Evolutionary conservation across 2,329 filamentous ascomycete species (phyloP).

Genomic region (Ceratocystis smalleyi): DNA sequence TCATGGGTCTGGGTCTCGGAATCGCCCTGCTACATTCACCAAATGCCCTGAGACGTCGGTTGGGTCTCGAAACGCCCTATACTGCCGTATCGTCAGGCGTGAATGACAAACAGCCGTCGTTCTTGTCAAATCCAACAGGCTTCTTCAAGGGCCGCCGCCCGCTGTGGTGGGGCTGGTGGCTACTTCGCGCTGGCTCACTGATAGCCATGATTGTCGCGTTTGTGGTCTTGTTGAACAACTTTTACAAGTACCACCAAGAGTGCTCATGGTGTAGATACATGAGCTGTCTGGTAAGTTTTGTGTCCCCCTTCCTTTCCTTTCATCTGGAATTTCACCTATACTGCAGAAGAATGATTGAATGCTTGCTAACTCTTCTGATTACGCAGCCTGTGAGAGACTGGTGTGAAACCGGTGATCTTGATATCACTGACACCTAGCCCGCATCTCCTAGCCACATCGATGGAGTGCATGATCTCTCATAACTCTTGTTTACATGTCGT

Average conservation of each 20-base stretch:
- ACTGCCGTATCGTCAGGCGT: conserved; percentile 44
- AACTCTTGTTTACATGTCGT: conserved; percentile 1
- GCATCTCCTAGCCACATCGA: neutral
- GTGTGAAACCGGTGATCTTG: conserved; percentile 39
- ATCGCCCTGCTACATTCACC: conserved; percentile 81
- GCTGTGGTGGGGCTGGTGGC: conserved; percentile 96
- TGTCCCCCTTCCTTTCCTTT: no score
- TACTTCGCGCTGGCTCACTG: conserved; percentile 62
- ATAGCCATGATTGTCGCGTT: conserved; percentile 73
- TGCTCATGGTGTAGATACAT: conserved; percentile 93
- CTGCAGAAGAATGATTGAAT: neutral
- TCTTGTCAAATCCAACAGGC: conserved; percentile 47
- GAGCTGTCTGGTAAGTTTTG: conserved; percentile 69
- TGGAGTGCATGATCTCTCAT: neutral
- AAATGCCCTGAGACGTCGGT: conserved; percentile 57
- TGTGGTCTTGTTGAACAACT: conserved; percentile 75
- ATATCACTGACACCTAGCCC: conserved; percentile 16
- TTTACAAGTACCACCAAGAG: conserved; percentile 61
- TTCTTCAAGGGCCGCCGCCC: conserved; percentile 90
- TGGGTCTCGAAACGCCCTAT: conserved; percentile 58
- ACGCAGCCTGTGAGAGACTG: conserved; percentile 47
- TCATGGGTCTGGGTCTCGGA: conserved; percentile 79
- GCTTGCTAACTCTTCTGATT: conserved; percentile 21
- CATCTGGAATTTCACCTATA: neutral
- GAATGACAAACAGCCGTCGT: conserved; percentile 36